Evolutionary conservation across 2,329 filamentous ascomycete genomes (phyloP), one percentile per base, ranked within the genome.

Genomic region (Apiospora malaysiana): DNA sequence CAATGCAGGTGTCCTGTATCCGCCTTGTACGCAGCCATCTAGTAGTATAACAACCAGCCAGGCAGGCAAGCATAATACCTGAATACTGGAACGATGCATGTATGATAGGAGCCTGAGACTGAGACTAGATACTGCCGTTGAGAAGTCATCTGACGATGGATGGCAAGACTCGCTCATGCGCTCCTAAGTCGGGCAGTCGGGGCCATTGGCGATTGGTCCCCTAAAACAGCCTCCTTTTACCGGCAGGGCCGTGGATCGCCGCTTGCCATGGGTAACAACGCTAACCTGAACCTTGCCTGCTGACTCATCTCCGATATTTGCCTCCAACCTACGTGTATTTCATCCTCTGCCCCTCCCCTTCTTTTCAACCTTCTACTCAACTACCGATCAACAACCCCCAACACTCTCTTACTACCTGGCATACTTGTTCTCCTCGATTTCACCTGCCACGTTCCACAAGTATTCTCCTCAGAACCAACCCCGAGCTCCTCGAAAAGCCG

Each of bases 231-330:
- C 56, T 40, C 56, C 32, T 40, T 37, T 63, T 40, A 16, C 16
- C 56, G 56, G 56, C 56, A 63, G 56, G 32, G 18, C 56, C 56
- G 56, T 63, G n/a, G 56, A 63, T 40, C 56, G 56, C 56, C 56
- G 56, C 56, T 63, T 63, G 56, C 56, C 56, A 63, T 40, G 56
- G 27, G 56, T 63, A 63, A 63, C 56, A n/a, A 63, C 32, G 56
- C 56, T 63, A 63, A n/a, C n/a, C n/a, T n/a, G n/a, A 63, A 63
- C 56, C 56, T 63, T 63, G 56, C 56, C 40, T 63, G 56, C 56
- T 63, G 56, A 63, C 56, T 63, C 56, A 63, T 63, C 56, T 18
- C 27, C 23, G n/a, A 18, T 32, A 14, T 63, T 63, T 40, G 56
- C 56, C 56, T 63, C 56, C 56, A 40, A n/a, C 56, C 56, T 63